Percentiles rank a stretch among this genome's conserved stretches.
phyloP scores from a whole-genome alignment of 1,284 basidiomycete species.

The Fomitopsis betulina region DNA sequence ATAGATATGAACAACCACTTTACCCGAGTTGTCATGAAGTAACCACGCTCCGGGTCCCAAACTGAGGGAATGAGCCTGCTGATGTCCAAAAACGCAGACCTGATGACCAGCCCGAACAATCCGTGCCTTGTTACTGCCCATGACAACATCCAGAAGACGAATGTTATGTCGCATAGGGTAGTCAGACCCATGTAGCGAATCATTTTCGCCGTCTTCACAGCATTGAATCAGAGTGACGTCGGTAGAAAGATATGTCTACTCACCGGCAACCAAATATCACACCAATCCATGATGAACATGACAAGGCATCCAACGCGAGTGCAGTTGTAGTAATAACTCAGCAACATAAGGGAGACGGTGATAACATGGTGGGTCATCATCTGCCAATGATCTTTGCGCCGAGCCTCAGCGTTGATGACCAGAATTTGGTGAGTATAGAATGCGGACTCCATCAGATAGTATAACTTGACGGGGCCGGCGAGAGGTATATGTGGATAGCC shows the following conservation, averaged over 20 bases:
- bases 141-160: slow-evolving; percentile 80
- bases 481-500: slow-evolving; percentile 82
- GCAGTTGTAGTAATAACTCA: slow-evolving; percentile 81
- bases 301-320: slow-evolving; percentile 87
- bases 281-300: slow-evolving; percentile 90
- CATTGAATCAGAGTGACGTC: neutral
- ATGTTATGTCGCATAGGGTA: slow-evolving; percentile 70
- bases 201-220: slow-evolving; percentile 83
- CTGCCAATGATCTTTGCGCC: slow-evolving; percentile 89
- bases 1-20: slow-evolving; percentile 50
- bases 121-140: slow-evolving; percentile 88
- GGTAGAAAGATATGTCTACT: slow-evolving; percentile 27
- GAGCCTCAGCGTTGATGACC: slow-evolving; percentile 90
- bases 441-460: slow-evolving; percentile 89
- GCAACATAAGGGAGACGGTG: slow-evolving; percentile 74
- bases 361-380: slow-evolving; percentile 97
- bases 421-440: slow-evolving; percentile 93
- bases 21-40: slow-evolving; percentile 47
- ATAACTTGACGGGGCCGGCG: slow-evolving; percentile 79
- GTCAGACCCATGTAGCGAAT: slow-evolving; percentile 77
- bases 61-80: slow-evolving; percentile 39
- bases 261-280: slow-evolving; percentile 90
- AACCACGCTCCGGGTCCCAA: slow-evolving; percentile 59
- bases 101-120: slow-evolving; percentile 70
- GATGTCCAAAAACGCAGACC: slow-evolving; percentile 52